Percentiles rank a stretch among this genome's conserved stretches.
These are phyloP conservation scores for Penicillium arizonense DNA, from an alignment of 495 filamentous ascomycete genomes.

Conservation along the genomic window DNA sequence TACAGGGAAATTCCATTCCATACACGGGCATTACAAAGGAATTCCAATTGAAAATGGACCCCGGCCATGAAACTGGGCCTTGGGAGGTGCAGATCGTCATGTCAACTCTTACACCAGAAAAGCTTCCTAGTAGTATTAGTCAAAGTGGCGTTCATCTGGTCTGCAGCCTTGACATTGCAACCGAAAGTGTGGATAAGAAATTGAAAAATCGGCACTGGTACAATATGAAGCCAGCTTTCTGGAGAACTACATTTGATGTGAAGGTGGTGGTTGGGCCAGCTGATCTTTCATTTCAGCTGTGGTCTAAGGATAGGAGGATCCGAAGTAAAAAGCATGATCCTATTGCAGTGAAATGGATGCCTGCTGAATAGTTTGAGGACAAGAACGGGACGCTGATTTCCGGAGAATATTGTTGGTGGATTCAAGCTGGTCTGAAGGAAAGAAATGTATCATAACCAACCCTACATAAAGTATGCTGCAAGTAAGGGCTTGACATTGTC, in stretches of 20 bases:
- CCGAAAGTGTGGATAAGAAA: conserved; percentile 39
- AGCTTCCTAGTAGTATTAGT: conserved; percentile 42
- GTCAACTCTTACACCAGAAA: conserved; percentile 37
- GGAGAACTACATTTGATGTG: conserved; percentile 50
- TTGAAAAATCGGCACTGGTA: conserved; percentile 47
- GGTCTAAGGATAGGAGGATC: conserved; percentile 48
- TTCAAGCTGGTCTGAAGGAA: no score
- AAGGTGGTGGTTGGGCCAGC: conserved; percentile 53
- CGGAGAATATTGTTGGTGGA: no score
- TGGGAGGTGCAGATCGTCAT: conserved; percentile 52
- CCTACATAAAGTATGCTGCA: no score
- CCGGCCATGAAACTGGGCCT: conserved; percentile 30
- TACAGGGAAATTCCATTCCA: conserved; percentile 36
- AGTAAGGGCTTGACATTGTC: no score
- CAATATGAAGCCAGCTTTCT: conserved; percentile 39
- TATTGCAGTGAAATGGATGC: conserved; percentile 50
- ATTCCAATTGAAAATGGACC: conserved; percentile 46
- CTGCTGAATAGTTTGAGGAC: conserved; percentile 6
- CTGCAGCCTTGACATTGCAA: conserved; percentile 26
- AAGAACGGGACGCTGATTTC: no score
- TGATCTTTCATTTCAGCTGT: conserved; percentile 55
- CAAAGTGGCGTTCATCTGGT: conserved; percentile 27
- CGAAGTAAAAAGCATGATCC: conserved; percentile 44
- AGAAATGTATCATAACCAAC: no score
- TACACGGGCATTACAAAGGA: conserved; percentile 36